Evolutionary conservation across 2,329 filamentous ascomycete species (phyloP).

Genomic region (Cladophialophora bantiana): DNA sequence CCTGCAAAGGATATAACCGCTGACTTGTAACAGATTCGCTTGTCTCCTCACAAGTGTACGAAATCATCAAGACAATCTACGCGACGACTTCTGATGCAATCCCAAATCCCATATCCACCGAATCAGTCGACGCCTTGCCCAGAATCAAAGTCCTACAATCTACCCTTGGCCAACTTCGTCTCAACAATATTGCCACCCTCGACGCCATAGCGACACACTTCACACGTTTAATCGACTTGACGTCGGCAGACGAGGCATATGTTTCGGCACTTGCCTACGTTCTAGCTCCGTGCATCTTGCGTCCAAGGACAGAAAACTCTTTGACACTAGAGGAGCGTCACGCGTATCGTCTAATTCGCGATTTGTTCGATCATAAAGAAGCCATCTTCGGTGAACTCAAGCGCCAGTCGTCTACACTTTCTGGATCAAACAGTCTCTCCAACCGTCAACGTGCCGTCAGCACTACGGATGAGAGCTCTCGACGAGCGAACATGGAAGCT

Average conservation of each 20-base stretch:
- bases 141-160: slow-evolving; percentile 92
- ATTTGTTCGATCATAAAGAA: slow-evolving; percentile 92
- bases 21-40: slow-evolving; percentile 75
- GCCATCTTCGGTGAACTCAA: slow-evolving; percentile 96
- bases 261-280: slow-evolving; percentile 74
- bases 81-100: slow-evolving; percentile 78
- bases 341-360: slow-evolving; percentile 85
- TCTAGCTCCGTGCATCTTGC: slow-evolving; percentile 84
- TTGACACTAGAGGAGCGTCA: slow-evolving; percentile 96
- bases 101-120: slow-evolving; percentile 64
- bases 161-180: slow-evolving; percentile 89
- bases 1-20: background rate
- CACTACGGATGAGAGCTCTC: slow-evolving; percentile 89
- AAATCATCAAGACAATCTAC: slow-evolving; percentile 98
- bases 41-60: slow-evolving; percentile 96
- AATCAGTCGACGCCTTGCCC: slow-evolving; percentile 38
- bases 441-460: slow-evolving; percentile 64
- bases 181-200: slow-evolving; percentile 98
- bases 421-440: slow-evolving; percentile 32
- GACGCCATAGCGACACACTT: slow-evolving; percentile 99
- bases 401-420: slow-evolving; percentile 61
- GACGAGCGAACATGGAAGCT: slow-evolving; percentile 92
- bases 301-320: slow-evolving; percentile 84
- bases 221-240: slow-evolving; percentile 93
- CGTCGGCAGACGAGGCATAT: slow-evolving; percentile 91